Conservation (phyloP, 208 protist species). For the Polymyxa betae region DNA sequence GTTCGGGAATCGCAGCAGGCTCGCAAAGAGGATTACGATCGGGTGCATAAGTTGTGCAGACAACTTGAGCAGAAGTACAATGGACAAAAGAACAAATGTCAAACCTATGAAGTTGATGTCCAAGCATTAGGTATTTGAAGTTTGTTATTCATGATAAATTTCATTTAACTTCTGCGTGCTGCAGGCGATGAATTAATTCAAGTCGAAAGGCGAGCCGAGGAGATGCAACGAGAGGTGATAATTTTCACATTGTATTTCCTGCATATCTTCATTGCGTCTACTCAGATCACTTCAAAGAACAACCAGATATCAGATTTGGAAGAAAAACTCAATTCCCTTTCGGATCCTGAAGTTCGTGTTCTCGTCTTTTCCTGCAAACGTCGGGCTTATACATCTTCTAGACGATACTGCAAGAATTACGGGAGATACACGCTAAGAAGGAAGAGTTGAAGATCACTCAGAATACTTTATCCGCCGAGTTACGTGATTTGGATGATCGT, state of each 20-base stretch:
- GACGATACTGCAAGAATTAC: not conserved
- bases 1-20: not conserved
- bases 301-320: not conserved
- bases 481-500: not conserved
- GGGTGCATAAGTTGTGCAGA: not conserved
- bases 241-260: not conserved
- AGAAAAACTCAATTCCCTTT: not conserved
- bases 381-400: not conserved
- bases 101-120: not conserved
- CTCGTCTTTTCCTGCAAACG: not conserved
- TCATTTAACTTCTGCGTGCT: not conserved
- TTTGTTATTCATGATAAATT: not conserved
- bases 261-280: not conserved
- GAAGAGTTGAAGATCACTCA: not conserved
- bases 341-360: not conserved
- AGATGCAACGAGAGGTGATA: not conserved
- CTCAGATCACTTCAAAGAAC: not conserved
- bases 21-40: not conserved
- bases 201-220: not conserved
- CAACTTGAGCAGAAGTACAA: constrained; percentile 16
- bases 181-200: not conserved
- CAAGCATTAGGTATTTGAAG: not conserved
- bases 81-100: not conserved
- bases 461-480: not conserved
- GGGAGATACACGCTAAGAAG: not conserved